Evolutionary conservation across 108 stramenopile species (phyloP), one percentile per base, ranked within the genome.

Genomic region (Pseudonitzschia delicatissima): DNA sequence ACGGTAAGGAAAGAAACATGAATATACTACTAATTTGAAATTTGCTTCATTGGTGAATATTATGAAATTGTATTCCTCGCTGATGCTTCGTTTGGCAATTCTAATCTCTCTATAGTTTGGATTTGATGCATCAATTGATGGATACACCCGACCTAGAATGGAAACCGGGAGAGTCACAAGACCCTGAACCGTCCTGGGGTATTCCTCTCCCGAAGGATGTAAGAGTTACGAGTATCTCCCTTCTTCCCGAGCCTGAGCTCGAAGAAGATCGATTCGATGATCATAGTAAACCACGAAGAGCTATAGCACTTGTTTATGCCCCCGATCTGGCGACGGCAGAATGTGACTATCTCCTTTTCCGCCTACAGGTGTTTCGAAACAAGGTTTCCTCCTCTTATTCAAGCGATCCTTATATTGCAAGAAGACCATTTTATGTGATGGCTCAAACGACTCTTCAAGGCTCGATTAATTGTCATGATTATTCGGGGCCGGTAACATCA

Each of bases 121-220:
- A 67, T 45, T 3, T 68, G 44, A 51, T 48, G 17, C 67, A 75
- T 58, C 74, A 75, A 44, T 42, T 75, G n/a, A 37, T 75, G 40
- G 62, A 68, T 39, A 40, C 61, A 2, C 33, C 49, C 12, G 40
- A 61, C 12, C 65, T 59, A 4, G 37, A 37, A 40, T 45, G 44
- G 50, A 68, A 68, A 21, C 37, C 59, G 15, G 66, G 57, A 12
- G 73, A 45, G 11, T 44, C 50, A 27, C 33, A 58, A 31, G 34
- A 39, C 36, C 37, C 34, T n/a, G 49, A 62, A 37, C 28, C 20
- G 13, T 53, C 61, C 18, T 75, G 59, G 67, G 74, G 74, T n/a
- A 47, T 75, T 9, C 74, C 67, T 27, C 62, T 75, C 44, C 45
- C 50, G 13, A 57, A 64, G 23, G 45, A 68, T 57, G 33, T 75